Evolutionary conservation across 148 eudicot species (phyloP).

Genomic region (Euryodendron excelsum): DNA sequence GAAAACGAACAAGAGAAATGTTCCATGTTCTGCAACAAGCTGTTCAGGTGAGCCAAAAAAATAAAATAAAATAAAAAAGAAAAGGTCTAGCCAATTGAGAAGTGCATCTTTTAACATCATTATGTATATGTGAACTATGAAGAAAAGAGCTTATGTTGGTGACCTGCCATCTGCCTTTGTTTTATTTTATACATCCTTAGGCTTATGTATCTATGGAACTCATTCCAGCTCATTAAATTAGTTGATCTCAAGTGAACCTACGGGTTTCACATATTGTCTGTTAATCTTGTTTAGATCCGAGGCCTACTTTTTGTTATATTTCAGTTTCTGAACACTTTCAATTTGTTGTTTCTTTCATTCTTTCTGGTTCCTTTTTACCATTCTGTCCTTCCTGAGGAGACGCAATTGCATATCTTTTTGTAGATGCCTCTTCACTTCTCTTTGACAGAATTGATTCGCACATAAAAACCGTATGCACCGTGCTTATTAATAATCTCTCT

Average conservation of each 20-base stretch:
- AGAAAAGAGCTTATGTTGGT: neutral
- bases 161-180: neutral
- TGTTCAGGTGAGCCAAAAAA: neutral
- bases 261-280: neutral
- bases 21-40: conserved; percentile 5
- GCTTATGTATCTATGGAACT: neutral
- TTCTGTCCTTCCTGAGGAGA: too few relatives aligned
- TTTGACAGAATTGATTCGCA: too few relatives aligned
- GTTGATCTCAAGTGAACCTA: neutral
- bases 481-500: too few relatives aligned
- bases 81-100: neutral
- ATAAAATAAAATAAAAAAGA: neutral
- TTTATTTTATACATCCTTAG: neutral
- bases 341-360: too few relatives aligned
- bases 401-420: too few relatives aligned
- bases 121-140: neutral
- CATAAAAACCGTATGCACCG: too few relatives aligned
- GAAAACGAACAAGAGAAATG: neutral
- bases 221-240: neutral
- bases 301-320: too few relatives aligned
- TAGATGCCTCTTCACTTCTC: too few relatives aligned
- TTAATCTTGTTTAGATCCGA: too few relatives aligned
- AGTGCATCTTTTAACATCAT: neutral
- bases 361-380: too few relatives aligned
- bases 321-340: too few relatives aligned